These are phyloP conservation scores for Nemania serpens DNA, from an alignment of 2,329 filamentous ascomycete species.

Conservation along the genomic window DNA sequence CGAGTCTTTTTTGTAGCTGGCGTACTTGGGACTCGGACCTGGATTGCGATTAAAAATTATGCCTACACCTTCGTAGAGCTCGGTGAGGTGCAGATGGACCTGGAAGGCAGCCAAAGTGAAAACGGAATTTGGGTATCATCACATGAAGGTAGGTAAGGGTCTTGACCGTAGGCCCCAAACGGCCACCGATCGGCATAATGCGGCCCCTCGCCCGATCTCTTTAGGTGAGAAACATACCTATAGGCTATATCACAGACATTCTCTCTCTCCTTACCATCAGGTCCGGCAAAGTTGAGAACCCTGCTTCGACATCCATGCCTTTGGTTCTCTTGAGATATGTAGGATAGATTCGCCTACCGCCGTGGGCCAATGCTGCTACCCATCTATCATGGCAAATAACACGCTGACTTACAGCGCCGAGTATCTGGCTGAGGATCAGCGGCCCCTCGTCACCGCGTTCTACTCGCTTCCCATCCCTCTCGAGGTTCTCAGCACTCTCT, in stretches of 20 bases:
- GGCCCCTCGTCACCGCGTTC: constrained; percentile 27
- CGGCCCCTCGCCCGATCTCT: constrained; percentile 1
- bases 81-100: neutral
- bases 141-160: neutral
- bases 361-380: neutral
- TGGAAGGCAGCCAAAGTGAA: neutral
- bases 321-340: neutral
- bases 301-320: neutral
- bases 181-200: neutral
- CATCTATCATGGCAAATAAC: constrained; percentile 4
- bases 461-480: constrained; percentile 36
- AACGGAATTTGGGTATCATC: constrained; percentile 1
- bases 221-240: neutral
- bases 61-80: neutral
- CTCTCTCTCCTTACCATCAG: neutral
- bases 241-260: neutral
- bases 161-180: too few species aligned
- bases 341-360: neutral
- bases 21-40: neutral
- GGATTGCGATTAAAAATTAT: neutral
- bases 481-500: constrained; percentile 33
- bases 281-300: neutral
- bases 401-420: constrained; percentile 28
- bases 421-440: constrained; percentile 34
- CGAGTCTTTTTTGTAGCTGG: too few species aligned